These are phyloP conservation scores for Arabidopsis suecica DNA, from an alignment of 345 rosid genomes.

Conservation along the genomic window DNA sequence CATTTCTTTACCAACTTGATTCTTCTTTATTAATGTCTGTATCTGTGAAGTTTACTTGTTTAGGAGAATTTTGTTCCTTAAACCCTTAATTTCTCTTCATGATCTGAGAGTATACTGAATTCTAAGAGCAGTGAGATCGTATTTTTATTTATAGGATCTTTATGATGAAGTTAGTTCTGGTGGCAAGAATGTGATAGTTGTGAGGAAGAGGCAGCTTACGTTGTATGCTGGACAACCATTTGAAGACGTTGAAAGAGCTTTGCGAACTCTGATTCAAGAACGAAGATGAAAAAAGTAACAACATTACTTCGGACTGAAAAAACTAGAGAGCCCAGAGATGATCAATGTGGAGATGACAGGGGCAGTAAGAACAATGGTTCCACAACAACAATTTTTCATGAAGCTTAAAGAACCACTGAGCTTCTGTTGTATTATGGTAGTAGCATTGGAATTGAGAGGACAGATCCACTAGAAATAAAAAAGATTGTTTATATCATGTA, in stretches of 20 bases:
- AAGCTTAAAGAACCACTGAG: constrained; percentile 4
- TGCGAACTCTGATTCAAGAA: constrained; percentile 57
- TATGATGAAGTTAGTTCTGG: constrained; percentile 52
- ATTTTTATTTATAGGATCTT: constrained; percentile 56
- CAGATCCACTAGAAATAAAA: not conserved
- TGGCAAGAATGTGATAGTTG: constrained; percentile 60
- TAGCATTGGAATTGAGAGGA: not conserved
- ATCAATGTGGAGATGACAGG: not conserved
- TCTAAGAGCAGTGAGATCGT: not conserved
- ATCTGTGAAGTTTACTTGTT: not conserved
- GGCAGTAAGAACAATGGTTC: not conserved
- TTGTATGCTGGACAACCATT: constrained; percentile 83
- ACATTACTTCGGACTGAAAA: constrained; percentile 7
- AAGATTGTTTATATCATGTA: constrained; percentile 22
- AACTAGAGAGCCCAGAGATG: constrained; percentile 6
- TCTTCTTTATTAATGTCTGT: not conserved
- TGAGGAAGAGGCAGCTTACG: constrained; percentile 74
- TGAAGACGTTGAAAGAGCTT: constrained; percentile 67
- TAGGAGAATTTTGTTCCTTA: not conserved
- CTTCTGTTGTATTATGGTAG: not conserved
- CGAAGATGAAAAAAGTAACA: constrained; percentile 17
- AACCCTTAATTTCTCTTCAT: not conserved
- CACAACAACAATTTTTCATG: not conserved
- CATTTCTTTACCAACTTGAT: not conserved
- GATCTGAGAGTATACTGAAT: not conserved